These are phyloP conservation scores for Paraconiothyrium sp. DNA, from an alignment of 2,329 filamentous ascomycete species.

Conservation along the genomic window DNA sequence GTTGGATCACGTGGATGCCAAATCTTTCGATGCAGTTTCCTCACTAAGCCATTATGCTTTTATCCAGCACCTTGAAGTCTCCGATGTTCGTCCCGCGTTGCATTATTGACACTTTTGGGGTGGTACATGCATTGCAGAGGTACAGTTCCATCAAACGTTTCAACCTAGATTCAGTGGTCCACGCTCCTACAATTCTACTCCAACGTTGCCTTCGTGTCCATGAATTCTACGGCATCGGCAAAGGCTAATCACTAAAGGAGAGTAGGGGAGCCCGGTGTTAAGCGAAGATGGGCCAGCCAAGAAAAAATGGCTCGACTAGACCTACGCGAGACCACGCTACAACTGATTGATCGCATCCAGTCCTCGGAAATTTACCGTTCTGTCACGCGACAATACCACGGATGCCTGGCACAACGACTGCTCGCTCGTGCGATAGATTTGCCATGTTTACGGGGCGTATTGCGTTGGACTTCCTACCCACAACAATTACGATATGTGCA, in stretches of 20 bases:
- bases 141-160: not conserved
- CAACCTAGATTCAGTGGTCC: not conserved
- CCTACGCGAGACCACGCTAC: slow-evolving; percentile 4
- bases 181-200: not conserved
- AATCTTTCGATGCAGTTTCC: not conserved
- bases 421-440: not conserved
- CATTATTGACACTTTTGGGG: not conserved
- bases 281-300: not conserved
- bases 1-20: not conserved
- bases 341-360: not conserved
- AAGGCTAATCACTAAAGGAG: not conserved
- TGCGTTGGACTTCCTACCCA: not conserved
- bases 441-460: not conserved
- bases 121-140: not conserved
- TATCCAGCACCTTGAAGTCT: slow-evolving; percentile 1
- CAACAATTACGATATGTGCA: not conserved
- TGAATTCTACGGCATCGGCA: not conserved
- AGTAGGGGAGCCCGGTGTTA: not conserved
- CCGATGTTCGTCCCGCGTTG: not conserved
- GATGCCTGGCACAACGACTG: not conserved
- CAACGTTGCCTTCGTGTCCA: not conserved
- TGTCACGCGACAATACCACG: slow-evolving; percentile 3
- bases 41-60: not conserved
- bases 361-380: slow-evolving; percentile 13
- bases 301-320: not conserved